Base-by-base conservation (phyloP, 1,139 yeast species). In the Scheffersomyces stambukii region DNA sequence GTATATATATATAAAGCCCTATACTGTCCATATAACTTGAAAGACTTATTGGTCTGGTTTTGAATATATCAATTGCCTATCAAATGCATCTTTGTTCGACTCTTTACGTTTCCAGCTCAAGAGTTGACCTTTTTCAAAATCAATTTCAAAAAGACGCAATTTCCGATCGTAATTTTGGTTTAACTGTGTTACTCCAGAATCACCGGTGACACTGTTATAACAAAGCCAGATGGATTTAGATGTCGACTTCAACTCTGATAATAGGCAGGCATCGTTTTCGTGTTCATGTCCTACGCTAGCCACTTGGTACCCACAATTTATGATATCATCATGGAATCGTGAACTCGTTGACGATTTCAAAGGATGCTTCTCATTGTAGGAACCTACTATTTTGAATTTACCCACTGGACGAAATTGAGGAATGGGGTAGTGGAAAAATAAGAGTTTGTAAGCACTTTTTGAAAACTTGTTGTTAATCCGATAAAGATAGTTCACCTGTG, bases 231-330 rank as follows among this genome's bases (percentile, higher is more conserved):
- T 51, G 18, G 45, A 36, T 14, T 42, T 38, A 4, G 27, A 34
- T 6, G 9, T 5, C 11, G 36, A 37, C 3, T 33, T 30, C 16
- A 42, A 43, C 20, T 50, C 48, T 30, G 52, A 49, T 13, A 53
- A 30, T 16, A 70, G 48, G 42, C 79, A 74, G 9, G 75, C 75
- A 38, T 73, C 78, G 44, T 73, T 74, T 24, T 64, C 71, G 43
- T 72, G 77, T 39, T 74, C 79, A 37, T 70, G 73, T 6, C 78
- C 77, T 15, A 72, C 77, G 10, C 71, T 60, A 9, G 72, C 60
- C 0, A 60, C 76, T 24, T 61, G 50, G 41, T 65, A 65, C 6
- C 64, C 63, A 31, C 63, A 52, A 30, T 50, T 50, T 19, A 57
- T 43, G 18, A 66, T 55, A 40, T 66, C 73, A 25, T 57, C 57